phyloP scores from a whole-genome alignment of 2,329 filamentous ascomycete genomes.

The Bipolaris gigantea region DNA sequence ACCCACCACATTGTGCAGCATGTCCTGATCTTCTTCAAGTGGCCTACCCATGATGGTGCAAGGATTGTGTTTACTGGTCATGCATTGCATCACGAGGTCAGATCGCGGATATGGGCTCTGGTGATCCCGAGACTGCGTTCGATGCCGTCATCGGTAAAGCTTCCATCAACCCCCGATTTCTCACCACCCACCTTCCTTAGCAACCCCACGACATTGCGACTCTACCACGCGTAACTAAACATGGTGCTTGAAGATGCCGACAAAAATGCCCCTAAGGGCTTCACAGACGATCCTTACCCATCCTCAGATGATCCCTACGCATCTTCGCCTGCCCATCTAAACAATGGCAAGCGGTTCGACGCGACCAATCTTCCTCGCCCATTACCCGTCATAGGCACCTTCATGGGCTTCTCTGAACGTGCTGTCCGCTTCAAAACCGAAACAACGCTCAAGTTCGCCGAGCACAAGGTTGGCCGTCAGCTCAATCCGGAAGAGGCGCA shows the following conservation, averaged over 20 bases:
- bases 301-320: constrained; percentile 46
- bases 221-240: constrained; percentile 10
- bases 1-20: background rate
- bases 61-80: background rate
- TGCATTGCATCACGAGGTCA: constrained; percentile 6
- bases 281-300: constrained; percentile 35
- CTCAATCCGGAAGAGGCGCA: constrained; percentile 48
- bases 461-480: constrained; percentile 42
- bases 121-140: constrained; percentile 13
- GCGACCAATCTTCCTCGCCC: constrained; percentile 43
- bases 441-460: constrained; percentile 36
- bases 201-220: constrained; percentile 39
- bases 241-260: constrained; percentile 50
- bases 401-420: constrained; percentile 33
- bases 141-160: constrained; percentile 36
- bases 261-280: constrained; percentile 34
- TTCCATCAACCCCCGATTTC: constrained; percentile 17
- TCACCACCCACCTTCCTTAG: constrained; percentile 25
- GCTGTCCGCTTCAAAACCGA: constrained; percentile 35
- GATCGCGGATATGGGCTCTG: constrained; percentile 11
- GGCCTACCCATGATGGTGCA: background rate
- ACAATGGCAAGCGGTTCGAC: constrained; percentile 37
- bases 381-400: constrained; percentile 38
- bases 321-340: constrained; percentile 17
- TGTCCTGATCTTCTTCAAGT: background rate